phyloP scores from a whole-genome alignment of 257 asterid species.

The Solanum tarijense region DNA sequence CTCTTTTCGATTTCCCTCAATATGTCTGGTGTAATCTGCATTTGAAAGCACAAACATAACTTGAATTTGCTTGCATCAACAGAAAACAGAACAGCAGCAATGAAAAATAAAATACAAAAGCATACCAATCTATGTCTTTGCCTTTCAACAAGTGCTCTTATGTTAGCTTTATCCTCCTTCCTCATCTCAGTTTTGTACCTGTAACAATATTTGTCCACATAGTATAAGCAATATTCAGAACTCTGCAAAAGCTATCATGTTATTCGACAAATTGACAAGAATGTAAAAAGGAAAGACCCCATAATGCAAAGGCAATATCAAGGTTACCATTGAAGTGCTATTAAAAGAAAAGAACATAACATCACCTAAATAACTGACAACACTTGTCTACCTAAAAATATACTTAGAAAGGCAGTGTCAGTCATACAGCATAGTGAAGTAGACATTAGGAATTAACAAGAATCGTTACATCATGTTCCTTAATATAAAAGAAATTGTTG shows the following conservation, averaged over 20 bases:
- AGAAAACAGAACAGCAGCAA: not conserved
- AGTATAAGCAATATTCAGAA: not conserved
- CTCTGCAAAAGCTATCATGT: not conserved
- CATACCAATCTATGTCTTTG: constrained; percentile 83
- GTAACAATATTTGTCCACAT: not conserved
- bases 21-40: constrained; percentile 93
- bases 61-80: not conserved
- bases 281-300: not conserved
- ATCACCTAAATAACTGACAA: not conserved
- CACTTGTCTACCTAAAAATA: not conserved
- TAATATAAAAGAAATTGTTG: not conserved
- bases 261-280: not conserved
- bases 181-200: constrained; percentile 85
- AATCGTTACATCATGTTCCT: not conserved
- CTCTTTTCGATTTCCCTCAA: constrained; percentile 77
- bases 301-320: not conserved
- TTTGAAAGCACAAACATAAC: not conserved
- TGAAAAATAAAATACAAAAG: not conserved
- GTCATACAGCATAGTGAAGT: not conserved
- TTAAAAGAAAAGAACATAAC: not conserved
- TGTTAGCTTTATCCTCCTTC: constrained; percentile 68
- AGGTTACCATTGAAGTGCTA: not conserved
- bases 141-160: constrained; percentile 48
- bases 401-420: not conserved
- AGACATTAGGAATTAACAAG: not conserved